phyloP scores from a whole-genome alignment of 2,329 filamentous ascomycete species.

The Paradendryphiella salina region DNA sequence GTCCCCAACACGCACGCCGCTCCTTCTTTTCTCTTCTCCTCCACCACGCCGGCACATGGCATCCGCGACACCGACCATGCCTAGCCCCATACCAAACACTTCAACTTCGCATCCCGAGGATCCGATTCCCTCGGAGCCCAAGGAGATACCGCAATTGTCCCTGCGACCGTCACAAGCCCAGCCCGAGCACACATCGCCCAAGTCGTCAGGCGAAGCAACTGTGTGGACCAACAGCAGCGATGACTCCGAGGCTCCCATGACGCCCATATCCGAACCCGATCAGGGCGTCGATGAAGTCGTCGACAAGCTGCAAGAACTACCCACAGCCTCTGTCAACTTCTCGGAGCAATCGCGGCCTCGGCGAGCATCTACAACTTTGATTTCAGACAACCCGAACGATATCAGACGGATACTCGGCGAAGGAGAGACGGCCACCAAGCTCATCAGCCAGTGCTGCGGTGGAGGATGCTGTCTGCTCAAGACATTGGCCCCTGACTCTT shows the following conservation, averaged over 20 bases:
- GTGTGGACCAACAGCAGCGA: conserved; percentile 49
- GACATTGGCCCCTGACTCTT: conserved; percentile 55
- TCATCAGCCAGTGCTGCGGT: conserved; percentile 66
- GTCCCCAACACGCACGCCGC: conserved; percentile 17
- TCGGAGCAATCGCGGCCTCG: conserved; percentile 50
- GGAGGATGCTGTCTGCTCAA: conserved; percentile 66
- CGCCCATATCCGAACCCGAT: conserved; percentile 50
- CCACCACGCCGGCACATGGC: conserved; percentile 28
- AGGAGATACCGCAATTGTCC: conserved; percentile 38
- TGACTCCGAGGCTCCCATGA: conserved; percentile 49
- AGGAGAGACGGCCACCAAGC: conserved; percentile 59
- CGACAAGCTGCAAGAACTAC: conserved; percentile 48
- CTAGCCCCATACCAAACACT: conserved; percentile 45
- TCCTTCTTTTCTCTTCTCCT: conserved; percentile 12
- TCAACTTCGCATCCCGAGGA: conserved; percentile 53
- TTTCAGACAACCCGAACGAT: conserved; percentile 62
- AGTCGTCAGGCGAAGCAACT: conserved; percentile 49
- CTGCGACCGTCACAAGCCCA: conserved; percentile 17
- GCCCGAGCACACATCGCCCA: conserved; percentile 44
- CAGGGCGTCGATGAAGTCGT: conserved; percentile 49
- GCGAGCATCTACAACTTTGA: conserved; percentile 69
- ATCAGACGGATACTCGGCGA: conserved; percentile 62
- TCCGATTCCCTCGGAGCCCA: conserved; percentile 52
- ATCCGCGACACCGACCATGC: conserved; percentile 25
- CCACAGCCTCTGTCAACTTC: conserved; percentile 42